A percentile compares a stretch with the other conserved stretches of the same genome.
phyloP scores from a whole-genome alignment of 441 rosid genomes.

The Mallotus japonicus region DNA sequence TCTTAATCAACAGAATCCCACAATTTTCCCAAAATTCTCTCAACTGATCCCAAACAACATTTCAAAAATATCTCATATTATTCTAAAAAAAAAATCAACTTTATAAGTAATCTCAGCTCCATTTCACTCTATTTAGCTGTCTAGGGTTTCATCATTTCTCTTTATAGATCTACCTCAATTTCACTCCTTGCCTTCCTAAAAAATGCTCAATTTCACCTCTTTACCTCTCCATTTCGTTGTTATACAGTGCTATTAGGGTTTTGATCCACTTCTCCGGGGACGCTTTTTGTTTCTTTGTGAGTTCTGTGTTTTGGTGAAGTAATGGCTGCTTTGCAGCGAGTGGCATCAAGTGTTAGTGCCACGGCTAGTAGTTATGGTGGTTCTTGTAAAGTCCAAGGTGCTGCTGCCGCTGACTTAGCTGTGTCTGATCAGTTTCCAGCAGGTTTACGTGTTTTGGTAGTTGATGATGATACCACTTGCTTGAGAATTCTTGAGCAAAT shows the following conservation, averaged over 20 bases:
- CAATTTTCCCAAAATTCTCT: conserved; percentile 5
- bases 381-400: conserved; percentile 16
- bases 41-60: background rate
- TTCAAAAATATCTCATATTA: no score
- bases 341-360: conserved; percentile 27
- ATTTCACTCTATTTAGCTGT: background rate
- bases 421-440: conserved; percentile 57
- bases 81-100: no score
- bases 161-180: background rate
- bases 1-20: conserved; percentile 11
- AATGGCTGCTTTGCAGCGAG: conserved; percentile 41
- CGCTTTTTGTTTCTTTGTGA: background rate
- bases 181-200: background rate
- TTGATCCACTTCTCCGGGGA: background rate
- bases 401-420: conserved; percentile 10
- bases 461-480: conserved; percentile 71
- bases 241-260: conserved; percentile 3
- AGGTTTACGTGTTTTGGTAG: conserved; percentile 74
- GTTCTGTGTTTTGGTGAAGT: background rate
- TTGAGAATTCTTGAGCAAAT: conserved; percentile 58
- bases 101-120: no score
- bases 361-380: conserved; percentile 24
- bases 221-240: background rate
- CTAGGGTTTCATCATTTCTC: background rate
- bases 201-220: background rate